Evolutionary conservation across 1,284 basidiomycete genomes (phyloP).

Genomic region (Fomitiporia mediterranea): DNA sequence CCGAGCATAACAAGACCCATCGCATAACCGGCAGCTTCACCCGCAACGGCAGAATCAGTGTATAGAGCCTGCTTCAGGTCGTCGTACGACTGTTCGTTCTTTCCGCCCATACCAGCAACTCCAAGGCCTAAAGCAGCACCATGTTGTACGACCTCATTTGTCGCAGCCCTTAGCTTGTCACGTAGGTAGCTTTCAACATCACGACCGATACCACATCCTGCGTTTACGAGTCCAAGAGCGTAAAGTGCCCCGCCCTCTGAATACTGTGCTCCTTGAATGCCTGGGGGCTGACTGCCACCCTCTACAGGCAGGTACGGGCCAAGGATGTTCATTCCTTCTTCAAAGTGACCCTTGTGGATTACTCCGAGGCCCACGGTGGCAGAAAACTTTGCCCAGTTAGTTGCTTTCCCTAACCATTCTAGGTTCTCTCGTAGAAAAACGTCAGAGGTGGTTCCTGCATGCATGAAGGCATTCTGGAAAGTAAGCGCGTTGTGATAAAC

Average conservation of each 20-base stretch:
- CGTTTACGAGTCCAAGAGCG: conserved; percentile 92
- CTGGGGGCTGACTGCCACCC: conserved; percentile 58
- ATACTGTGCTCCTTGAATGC: conserved; percentile 72
- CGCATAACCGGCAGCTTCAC: conserved; percentile 90
- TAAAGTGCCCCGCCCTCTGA: conserved; percentile 93
- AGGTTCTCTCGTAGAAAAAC: conserved; percentile 90
- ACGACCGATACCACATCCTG: conserved; percentile 72
- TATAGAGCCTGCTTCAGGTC: conserved; percentile 85
- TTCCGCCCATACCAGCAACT: conserved; percentile 88
- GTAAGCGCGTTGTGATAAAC: conserved; percentile 95
- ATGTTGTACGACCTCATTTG: conserved; percentile 86
- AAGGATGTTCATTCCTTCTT: conserved; percentile 87
- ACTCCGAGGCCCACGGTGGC: conserved; percentile 93
- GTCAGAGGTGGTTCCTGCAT: conserved; percentile 93
- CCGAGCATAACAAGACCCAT: conserved; percentile 98
- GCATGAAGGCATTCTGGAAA: conserved; percentile 93
- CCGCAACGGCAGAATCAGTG: conserved; percentile 89
- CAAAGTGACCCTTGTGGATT: conserved; percentile 93
- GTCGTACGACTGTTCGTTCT: conserved; percentile 85
- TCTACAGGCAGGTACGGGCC: conserved; percentile 86
- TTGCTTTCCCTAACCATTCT: conserved; percentile 90
- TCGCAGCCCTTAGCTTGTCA: conserved; percentile 68
- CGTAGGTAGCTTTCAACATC: conserved; percentile 72
- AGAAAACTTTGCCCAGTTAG: conserved; percentile 97
- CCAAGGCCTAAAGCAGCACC: conserved; percentile 93